These are phyloP conservation scores for Peronosclerospora sorghi DNA, from an alignment of 352 stramenopile species.

Conservation along the genomic window DNA sequence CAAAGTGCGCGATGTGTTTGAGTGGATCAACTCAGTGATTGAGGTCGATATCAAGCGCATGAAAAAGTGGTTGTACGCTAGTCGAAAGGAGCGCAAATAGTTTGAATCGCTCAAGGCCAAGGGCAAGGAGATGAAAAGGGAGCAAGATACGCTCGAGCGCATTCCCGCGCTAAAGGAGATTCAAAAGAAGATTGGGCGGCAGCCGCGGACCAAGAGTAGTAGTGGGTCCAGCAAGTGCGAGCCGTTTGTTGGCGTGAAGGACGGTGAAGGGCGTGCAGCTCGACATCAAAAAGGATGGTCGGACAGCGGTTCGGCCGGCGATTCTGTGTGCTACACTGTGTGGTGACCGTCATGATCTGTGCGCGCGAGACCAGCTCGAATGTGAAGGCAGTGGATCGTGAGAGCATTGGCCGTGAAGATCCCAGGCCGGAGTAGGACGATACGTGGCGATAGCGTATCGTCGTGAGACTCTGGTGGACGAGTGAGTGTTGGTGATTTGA, in stretches of 20 bases:
- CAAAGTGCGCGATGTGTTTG: conserved; percentile 76
- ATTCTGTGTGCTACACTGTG: too few relatives aligned
- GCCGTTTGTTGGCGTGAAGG: conserved; percentile 34
- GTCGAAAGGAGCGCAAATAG: conserved; percentile 80
- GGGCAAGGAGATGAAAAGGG: conserved; percentile 79
- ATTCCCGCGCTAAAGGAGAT: conserved; percentile 81
- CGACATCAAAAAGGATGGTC: too few relatives aligned
- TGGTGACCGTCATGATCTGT: too few relatives aligned
- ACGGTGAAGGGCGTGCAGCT: conserved; percentile 54
- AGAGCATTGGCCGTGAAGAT: too few relatives aligned
- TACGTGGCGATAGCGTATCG: too few relatives aligned
- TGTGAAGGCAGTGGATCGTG: conserved; percentile 79
- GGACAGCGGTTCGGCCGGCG: too few relatives aligned
- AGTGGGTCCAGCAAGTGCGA: conserved; percentile 6
- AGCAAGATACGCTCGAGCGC: conserved; percentile 71
- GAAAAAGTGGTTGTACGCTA: conserved; percentile 75
- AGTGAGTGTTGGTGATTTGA: too few relatives aligned
- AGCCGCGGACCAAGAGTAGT: conserved; percentile 1
- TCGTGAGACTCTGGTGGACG: too few relatives aligned
- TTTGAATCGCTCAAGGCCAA: conserved; percentile 75
- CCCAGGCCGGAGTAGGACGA: too few relatives aligned
- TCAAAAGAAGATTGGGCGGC: conserved; percentile 65
- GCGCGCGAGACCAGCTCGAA: conserved; percentile 40
- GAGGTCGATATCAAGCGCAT: conserved; percentile 78
- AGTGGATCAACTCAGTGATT: conserved; percentile 69